These are phyloP conservation scores for Echinosophora koreensis DNA, from an alignment of 306 rosid genomes.

Conservation along the genomic window DNA sequence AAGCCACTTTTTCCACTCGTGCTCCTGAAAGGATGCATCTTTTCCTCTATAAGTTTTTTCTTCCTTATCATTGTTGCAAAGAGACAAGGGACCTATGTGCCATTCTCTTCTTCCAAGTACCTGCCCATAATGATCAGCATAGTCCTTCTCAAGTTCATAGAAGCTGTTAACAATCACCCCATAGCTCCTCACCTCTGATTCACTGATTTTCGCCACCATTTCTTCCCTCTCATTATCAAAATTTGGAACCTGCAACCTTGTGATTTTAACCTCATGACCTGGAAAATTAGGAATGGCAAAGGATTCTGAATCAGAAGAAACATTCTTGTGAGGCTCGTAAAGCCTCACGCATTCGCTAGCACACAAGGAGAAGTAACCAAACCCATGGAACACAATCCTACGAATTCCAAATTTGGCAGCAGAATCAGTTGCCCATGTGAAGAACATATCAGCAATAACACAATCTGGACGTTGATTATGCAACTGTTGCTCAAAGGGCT, in stretches of 20 bases:
- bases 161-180: conserved; percentile 55
- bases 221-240: background rate
- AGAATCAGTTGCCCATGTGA: conserved; percentile 52
- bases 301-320: conserved; percentile 43
- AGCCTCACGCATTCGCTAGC: background rate
- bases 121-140: conserved; percentile 19
- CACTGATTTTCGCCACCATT: background rate
- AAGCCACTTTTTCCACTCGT: too few species aligned
- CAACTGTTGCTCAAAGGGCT: conserved; percentile 43
- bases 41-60: too few species aligned
- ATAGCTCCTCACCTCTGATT: conserved; percentile 48
- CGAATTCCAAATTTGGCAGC: conserved; percentile 49
- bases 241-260: conserved; percentile 13
- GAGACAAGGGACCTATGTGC: conserved; percentile 56
- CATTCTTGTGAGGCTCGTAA: conserved; percentile 43
- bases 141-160: conserved; percentile 26
- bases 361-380: conserved; percentile 43
- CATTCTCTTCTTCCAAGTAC: conserved; percentile 50
- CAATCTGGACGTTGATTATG: conserved; percentile 40
- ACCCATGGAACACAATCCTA: conserved; percentile 50
- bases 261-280: background rate
- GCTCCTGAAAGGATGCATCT: too few species aligned
- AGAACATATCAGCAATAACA: conserved; percentile 49
- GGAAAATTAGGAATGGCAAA: background rate
- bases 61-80: background rate